phyloP scores from a whole-genome alignment of 177 flowering plant species.

The Vitis hybrid region DNA sequence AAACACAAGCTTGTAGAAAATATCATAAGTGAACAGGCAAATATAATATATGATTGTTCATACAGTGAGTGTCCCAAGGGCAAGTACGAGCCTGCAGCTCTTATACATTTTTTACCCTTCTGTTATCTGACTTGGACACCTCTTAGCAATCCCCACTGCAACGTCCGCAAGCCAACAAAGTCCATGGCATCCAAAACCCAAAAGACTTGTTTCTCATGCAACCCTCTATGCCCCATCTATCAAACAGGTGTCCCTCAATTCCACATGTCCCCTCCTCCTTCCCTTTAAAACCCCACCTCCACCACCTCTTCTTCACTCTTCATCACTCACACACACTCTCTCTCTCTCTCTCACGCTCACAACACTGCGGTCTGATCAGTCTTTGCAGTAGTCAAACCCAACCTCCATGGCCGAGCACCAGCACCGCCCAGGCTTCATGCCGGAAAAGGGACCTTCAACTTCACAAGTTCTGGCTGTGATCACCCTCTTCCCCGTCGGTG shows the following conservation, averaged over 20 bases:
- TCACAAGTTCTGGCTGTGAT: constrained; percentile 55
- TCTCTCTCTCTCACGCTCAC: background rate
- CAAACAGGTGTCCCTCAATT: constrained; percentile 27
- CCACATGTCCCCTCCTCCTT: constrained; percentile 16
- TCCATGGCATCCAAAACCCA: background rate
- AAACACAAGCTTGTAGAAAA: no score
- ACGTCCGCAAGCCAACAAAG: background rate
- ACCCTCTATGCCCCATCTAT: constrained; percentile 5
- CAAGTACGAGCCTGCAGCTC: no score
- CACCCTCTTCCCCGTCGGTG: constrained; percentile 68
- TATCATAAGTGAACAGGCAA: no score
- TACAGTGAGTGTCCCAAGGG: no score
- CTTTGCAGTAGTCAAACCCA: background rate
- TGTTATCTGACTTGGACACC: no score
- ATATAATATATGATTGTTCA: no score
- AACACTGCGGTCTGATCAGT: background rate
- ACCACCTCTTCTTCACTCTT: background rate
- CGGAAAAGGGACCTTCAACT: constrained; percentile 42
- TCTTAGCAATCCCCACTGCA: background rate
- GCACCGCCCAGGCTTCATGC: constrained; percentile 15
- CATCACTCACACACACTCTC: background rate
- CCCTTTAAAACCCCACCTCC: background rate
- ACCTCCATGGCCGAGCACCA: constrained; percentile 32
- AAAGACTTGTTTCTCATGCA: constrained; percentile 39
- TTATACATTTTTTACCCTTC: no score